Evolutionary conservation across 202 grass and related monocot genomes (phyloP).

Genomic region (Elaeis oleifera): DNA sequence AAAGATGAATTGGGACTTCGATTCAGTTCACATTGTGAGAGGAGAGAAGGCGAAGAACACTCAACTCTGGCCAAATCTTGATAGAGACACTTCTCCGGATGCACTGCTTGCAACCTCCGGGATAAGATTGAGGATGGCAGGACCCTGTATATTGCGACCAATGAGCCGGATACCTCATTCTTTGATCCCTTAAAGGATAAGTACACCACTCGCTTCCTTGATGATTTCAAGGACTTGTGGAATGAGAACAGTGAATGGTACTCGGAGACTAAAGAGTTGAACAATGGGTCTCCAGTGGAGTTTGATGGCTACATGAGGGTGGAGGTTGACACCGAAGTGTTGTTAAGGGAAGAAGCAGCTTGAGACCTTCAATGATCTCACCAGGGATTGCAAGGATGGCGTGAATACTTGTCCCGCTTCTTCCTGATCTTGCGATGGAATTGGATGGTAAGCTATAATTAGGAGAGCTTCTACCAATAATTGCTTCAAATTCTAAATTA

Average conservation of each 20-base stretch:
- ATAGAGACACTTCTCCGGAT: constrained; percentile 67
- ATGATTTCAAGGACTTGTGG: constrained; percentile 89
- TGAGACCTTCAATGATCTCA: constrained; percentile 91
- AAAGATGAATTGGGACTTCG: constrained; percentile 85
- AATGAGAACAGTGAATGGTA: constrained; percentile 81
- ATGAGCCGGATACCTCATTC: constrained; percentile 66
- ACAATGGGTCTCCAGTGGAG: constrained; percentile 59
- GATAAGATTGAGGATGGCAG: constrained; percentile 74
- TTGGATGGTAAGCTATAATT: too few relatives aligned
- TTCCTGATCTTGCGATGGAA: background rate
- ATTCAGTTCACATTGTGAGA: constrained; percentile 67
- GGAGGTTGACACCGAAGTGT: constrained; percentile 87
- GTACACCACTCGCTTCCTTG: constrained; percentile 59
- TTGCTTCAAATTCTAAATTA: constrained; percentile 7
- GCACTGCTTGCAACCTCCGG: constrained; percentile 44
- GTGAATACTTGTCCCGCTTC: constrained; percentile 55
- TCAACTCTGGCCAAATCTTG: constrained; percentile 72
- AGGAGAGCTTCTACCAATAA: constrained; percentile 4
- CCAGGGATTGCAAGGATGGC: constrained; percentile 72
- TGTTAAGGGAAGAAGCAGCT: constrained; percentile 79
- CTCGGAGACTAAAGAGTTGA: constrained; percentile 78
- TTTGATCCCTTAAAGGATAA: constrained; percentile 66
- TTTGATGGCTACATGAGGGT: constrained; percentile 96
- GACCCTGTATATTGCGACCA: constrained; percentile 65
- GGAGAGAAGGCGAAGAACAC: constrained; percentile 78